Evolutionary conservation across 2,329 filamentous ascomycete species (phyloP), one percentile per base, ranked within the genome.

Genomic region (Pseudogymnoascus sp.): DNA sequence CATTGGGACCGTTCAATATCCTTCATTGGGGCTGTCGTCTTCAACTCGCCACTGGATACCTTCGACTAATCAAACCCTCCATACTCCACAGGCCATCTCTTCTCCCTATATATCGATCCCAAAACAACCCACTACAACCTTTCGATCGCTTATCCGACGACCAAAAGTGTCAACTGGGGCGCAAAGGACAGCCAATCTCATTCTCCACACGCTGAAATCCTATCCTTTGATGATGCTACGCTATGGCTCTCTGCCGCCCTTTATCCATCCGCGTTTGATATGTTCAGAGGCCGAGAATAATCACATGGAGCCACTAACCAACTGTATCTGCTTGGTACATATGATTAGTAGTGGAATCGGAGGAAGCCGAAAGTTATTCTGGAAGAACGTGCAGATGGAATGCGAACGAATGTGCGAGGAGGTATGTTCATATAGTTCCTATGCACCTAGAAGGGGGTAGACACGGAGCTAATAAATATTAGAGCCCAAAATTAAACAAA

Each of bases 301-400:
- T 7, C 42, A 72, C 4, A 70, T 75, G 68, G 76, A 78, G 65
- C 70, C 76, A 38, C 66, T 79, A 7, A 70, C 64, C 5, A 79
- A 77, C 60, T 79, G 77, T 64, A 72, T 77, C n/a, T 76, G 71
- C 63, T 65, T 79, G 38, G 65, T 78, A 26, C 71, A 75, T 60
- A 78, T 79, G 76, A 71, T 77, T 21, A 71, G 70, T 7, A 70
- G 68, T 40, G 68, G 69, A 3, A 62, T 71, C 1, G 69, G 68
- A 50, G 74, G 73, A 0, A 76, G 72, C 67, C 72, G 74, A 61
- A 78, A 75, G 62, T 63, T 79, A 21, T 78, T 79, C 62, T 80
- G 78, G 77, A 76, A 71, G 61, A 79, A 79, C 66, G 76, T 80
- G 21, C 66, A 69, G 23, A 50, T 72, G 23, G 78, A 80, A 66